A percentile compares a stretch with the other conserved stretches of the same genome.
Evolutionary conservation across 768 basidiomycete species (phyloP).

Genomic region (Phaeotremella fagi): DNA sequence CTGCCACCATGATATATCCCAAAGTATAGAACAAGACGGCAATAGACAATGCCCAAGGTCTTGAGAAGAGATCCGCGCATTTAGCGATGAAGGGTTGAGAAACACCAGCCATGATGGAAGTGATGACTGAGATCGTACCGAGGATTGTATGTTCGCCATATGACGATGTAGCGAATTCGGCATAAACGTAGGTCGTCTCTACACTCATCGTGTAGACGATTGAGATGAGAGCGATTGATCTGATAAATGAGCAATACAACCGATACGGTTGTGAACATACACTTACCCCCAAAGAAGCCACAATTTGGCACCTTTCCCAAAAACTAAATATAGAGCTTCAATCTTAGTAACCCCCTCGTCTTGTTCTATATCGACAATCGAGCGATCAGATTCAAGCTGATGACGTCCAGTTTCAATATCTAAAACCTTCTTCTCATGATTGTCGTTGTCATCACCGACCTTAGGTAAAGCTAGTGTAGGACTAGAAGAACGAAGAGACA

Average conservation of each 20-base stretch:
- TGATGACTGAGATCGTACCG: constrained; percentile 42
- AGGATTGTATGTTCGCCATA: constrained; percentile 42
- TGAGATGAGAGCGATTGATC: background rate
- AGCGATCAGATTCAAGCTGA: background rate
- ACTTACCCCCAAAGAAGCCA: constrained; percentile 30
- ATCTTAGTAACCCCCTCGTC: constrained; percentile 37
- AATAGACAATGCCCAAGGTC: constrained; percentile 33
- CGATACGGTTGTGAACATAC: constrained; percentile 19
- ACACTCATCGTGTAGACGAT: background rate
- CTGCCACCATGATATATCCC: constrained; percentile 45
- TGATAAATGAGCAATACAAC: constrained; percentile 19
- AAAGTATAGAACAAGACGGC: constrained; percentile 35
- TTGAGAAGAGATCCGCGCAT: constrained; percentile 36
- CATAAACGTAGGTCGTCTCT: constrained; percentile 6
- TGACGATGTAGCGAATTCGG: constrained; percentile 39
- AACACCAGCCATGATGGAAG: constrained; percentile 33
- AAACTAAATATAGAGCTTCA: constrained; percentile 39
- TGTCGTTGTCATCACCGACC: no score
- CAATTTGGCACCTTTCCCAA: constrained; percentile 33
- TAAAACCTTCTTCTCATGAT: background rate
- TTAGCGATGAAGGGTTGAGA: constrained; percentile 40
- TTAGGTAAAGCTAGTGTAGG: no score
- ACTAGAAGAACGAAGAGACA: no score
- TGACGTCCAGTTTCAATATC: background rate
- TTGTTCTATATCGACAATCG: constrained; percentile 12